Base-by-base conservation (phyloP, 129 eudicot genomes). In the Lonicera japonica region DNA sequence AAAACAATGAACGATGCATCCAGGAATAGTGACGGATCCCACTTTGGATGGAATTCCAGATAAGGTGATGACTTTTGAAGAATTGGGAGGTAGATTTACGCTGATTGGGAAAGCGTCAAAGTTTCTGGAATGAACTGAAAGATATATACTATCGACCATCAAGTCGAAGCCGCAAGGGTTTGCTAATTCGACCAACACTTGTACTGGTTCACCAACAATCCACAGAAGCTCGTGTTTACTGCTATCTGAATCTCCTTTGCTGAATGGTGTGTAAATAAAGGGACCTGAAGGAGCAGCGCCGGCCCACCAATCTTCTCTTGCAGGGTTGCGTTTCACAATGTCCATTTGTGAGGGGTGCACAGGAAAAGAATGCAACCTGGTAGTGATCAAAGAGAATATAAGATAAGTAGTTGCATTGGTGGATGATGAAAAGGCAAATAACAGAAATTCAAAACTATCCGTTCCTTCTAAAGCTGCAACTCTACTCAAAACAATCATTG, bases 221-320 rank as follows among this genome's bases (percentile, higher is more conserved):
- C 96, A 92, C 36, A 83, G 73, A 15, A 87, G 75, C 55, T 92
- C 98, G 68, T 87, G 98, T 71, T 87, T 92, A 61, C 77, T 73
- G 64, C 36, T 67, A 63, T 48, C 66, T 71, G 95, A 68, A 41
- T 84, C 96, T 34, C 96, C 98, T 82, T 92, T 92, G 86, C 89
- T 92, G 74, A 92, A 92, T 50, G 98, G 98, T 50, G 98, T 92
- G 61, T 92, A 92, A 16, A 92, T 92, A 61, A 92, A 92, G 25
- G 98, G 98, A 46, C 98, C 98, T 13, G 98, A 82, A 45, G 98
- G 98, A 82, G 96, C 96, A 54, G 98, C 72, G 56, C 98, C 96
- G 0, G 84, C 81, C 98, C 98, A 92, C 98, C 98, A 92, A 68
- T 92, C 96, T 53, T 80, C 91, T 82, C 86, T 82, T 23, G 70